Evolutionary conservation across 345 rosid species (phyloP).

Genomic region (Syzygium aqueum): DNA sequence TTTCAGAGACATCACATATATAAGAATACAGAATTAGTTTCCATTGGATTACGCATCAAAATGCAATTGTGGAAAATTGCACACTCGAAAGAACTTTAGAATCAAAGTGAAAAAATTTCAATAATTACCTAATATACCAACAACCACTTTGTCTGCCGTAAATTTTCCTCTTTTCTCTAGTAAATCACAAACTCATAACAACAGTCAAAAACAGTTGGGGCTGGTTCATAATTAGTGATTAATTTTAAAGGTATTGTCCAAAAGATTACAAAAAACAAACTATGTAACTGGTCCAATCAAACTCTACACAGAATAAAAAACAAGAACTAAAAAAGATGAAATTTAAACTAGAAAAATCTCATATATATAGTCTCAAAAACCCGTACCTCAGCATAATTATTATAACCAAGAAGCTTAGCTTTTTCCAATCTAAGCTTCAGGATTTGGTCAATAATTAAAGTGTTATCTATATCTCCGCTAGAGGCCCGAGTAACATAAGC

Average conservation of each 20-base stretch:
- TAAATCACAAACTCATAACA: background rate
- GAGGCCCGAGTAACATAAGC: conserved; percentile 68
- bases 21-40: background rate
- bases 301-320: background rate
- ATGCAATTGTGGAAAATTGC: background rate
- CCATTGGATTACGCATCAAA: background rate
- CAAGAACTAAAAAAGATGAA: background rate
- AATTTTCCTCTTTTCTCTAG: background rate
- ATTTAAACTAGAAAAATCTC: background rate
- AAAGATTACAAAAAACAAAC: background rate
- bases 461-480: conserved; percentile 71
- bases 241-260: background rate
- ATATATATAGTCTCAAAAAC: background rate
- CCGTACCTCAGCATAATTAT: conserved; percentile 80
- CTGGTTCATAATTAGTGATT: background rate
- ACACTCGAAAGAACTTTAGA: background rate
- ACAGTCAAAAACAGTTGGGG: background rate
- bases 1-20: background rate
- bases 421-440: conserved; percentile 73
- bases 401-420: conserved; percentile 71
- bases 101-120: background rate
- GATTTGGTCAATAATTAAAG: conserved; percentile 58
- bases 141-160: background rate
- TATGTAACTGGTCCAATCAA: background rate
- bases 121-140: background rate